Base-by-base conservation (phyloP, 129 eudicot species). In the Tagetes erecta region DNA sequence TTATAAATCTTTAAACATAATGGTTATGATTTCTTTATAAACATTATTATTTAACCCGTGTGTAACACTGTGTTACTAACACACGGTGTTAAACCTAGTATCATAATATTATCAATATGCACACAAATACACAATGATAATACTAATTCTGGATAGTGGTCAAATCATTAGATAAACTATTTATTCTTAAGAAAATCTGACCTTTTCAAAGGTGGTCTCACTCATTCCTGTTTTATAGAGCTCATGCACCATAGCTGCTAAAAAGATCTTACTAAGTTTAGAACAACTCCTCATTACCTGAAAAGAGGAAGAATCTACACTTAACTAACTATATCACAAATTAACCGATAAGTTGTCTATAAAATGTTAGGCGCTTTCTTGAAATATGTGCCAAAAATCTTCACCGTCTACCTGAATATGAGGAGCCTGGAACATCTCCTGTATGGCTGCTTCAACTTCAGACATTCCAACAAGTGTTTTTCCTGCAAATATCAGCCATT, bases 391-490 rank as follows among this genome's bases (percentile, higher is more conserved):
- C 42, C 30, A 9, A n/a, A 63, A 11, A 11, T 68, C 39, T 60
- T 34, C 51, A 65, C 12, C 12, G 65, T 87, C 78, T 63, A 95
- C 99, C 84, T 88, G 99, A 63, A 95, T 91, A 73, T 95, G 99
- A 74, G 99, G 99, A 71, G 99, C 97, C 82, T 95, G 97, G 71
- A 95, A 91, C 99, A 95, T 95, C 83, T 95, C 99, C 83, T 91
- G 87, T 67, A 95, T 95, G 45, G 99, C 97, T 80, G 96, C 88
- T 82, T 95, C 95, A 80, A 95, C 90, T 59, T 95, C 99, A 34
- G 85, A 66, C 96, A 91, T 87, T 35, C 99, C 97, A 68, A 91
- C 96, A 46, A 83, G 84, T 13, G 78, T 14, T 72, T 95, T 91
- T 68, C 83, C 99, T 95, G 85, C 72, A 72, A 71, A 64, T 57